Base-by-base conservation (phyloP, 108 stramenopile genomes). In the Conticribra guillardii region DNA sequence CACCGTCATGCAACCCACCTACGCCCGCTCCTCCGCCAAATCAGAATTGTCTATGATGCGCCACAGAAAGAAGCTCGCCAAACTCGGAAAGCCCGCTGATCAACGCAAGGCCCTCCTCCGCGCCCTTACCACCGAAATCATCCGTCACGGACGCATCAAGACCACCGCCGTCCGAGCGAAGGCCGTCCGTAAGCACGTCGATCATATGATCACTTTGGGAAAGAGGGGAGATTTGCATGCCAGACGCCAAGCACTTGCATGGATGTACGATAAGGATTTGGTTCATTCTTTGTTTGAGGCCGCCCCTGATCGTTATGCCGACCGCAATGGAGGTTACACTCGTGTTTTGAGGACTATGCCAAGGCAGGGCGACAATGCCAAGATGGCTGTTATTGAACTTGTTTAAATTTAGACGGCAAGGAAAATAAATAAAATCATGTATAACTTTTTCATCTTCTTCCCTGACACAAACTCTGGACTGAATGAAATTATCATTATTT, bases 71-170 rank as follows among this genome's bases (percentile, higher is more conserved):
- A 79, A 81, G 50, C 73, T 94, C 63, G 84, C 88, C 52, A 95
- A 93, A 71, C 87, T 98, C 7, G 87, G 92, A 54, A 85, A 85
- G 71, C 95, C 97, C 27, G 96, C 98, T 45, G 97, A 98, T 82
- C 98, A 98, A 79, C 92, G 97, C 54, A 98, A 98, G 85, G 98
- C 98, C 17, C 76, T 98, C n/a, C 81, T 97, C 21, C 94, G 98
- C 32, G 80, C 91, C 53, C 85, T 97, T 7, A 98, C 98, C 32
- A 98, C 98, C 46, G 96, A 98, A 87, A 83, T 89, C 63, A 97
- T 97, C 80, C 89, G 98, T 51, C 98, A 98, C 87, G 98, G 98
- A 24, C 94, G 97, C 62, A 96, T 98, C 86, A 94, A 91, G 82
- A 98, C 98, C 61, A 98, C 96, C 41, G 74, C 92, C 53, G 85